A percentile compares a stretch with the other conserved stretches of the same genome.
phyloP scores from a whole-genome alignment of 2,329 filamentous ascomycete genomes.

The Thermothelomyces thermophilus region DNA sequence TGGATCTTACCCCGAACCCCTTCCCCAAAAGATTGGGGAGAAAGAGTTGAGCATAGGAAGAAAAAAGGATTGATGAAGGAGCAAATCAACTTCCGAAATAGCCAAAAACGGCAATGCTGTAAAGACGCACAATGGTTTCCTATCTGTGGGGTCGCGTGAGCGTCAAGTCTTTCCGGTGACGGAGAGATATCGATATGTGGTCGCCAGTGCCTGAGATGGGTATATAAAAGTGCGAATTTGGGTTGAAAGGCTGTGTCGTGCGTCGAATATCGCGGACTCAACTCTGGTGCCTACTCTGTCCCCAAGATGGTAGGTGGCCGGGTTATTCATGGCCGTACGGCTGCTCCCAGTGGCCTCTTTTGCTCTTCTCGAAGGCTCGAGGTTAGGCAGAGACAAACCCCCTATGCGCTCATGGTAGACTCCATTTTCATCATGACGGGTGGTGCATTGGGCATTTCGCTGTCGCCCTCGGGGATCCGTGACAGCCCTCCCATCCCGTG shows the following conservation, averaged over 20 bases:
- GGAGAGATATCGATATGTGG: conserved; percentile 16
- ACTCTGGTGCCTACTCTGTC: too few relatives aligned
- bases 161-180: conserved; percentile 26
- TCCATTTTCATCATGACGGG: conserved; percentile 33
- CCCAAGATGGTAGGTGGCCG: too few relatives aligned
- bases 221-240: conserved; percentile 17
- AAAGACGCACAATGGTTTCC: conserved; percentile 9
- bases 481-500: conserved; percentile 44
- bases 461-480: conserved; percentile 52
- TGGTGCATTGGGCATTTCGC: conserved; percentile 39
- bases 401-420: conserved; percentile 29
- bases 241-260: conserved; percentile 7
- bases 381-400: too few relatives aligned
- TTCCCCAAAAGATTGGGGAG: too few relatives aligned
- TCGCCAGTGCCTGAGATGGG: conserved; percentile 15
- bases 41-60: too few relatives aligned
- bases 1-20: too few relatives aligned
- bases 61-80: too few relatives aligned
- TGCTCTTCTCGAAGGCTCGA: too few relatives aligned
- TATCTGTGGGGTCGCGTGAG: conserved; percentile 31
- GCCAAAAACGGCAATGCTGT: conserved; percentile 5
- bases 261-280: not conserved
- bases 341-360: too few relatives aligned
- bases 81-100: too few relatives aligned
- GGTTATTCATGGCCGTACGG: too few relatives aligned